Base-by-base conservation (phyloP, 352 stramenopile species). In the Globisporangium polare region DNA sequence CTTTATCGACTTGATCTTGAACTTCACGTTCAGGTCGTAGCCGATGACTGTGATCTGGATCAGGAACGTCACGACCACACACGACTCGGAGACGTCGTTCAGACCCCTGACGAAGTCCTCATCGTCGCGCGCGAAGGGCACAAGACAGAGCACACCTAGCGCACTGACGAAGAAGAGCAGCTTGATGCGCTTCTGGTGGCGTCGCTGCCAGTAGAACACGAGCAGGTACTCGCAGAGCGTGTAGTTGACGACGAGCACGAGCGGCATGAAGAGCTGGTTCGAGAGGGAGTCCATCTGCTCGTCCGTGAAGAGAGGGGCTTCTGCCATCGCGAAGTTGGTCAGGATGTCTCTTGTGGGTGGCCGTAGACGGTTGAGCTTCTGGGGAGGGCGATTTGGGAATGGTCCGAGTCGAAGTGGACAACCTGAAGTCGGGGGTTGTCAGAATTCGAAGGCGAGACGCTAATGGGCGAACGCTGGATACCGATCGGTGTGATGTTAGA, bases 161-260 rank as follows among this genome's bases (percentile, higher is more conserved):
- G 26, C 0, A 13, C 42, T 47, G 5, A 47, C 42, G 42, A 5
- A 22, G 62, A 70, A 39, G 22, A 75, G 41, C 29, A 47, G 17
- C 8, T 22, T 10, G 9, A 62, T 45, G 2, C 29, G 61, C 3
- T 55, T 20, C 42, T 72, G 53, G 12, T 47, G 20, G 26, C 67
- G 43, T 5, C 63, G 65, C 2, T 31, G 39, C 39, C 62, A 74
- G 51, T 74, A 74, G 22, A 71, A 37, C 15, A 35, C 17, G 1
- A 67, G 6, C 18, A 85, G 69, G 53, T 85, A 85, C 33, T 72
- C 47, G 27, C 79, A 60, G 22, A 80, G 54, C 5, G 73, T 63
- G 46, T 70, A 82, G 66, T 78, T 80, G 22, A 80, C 62, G 27
- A 85, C 24, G 37, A 85, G 62, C 43, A 67, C 58, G 8, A 82